A percentile compares a stretch with the other conserved stretches of the same genome.
These are phyloP conservation scores for Rhododendron vialii DNA, from an alignment of 148 eudicot genomes.

Conservation along the genomic window DNA sequence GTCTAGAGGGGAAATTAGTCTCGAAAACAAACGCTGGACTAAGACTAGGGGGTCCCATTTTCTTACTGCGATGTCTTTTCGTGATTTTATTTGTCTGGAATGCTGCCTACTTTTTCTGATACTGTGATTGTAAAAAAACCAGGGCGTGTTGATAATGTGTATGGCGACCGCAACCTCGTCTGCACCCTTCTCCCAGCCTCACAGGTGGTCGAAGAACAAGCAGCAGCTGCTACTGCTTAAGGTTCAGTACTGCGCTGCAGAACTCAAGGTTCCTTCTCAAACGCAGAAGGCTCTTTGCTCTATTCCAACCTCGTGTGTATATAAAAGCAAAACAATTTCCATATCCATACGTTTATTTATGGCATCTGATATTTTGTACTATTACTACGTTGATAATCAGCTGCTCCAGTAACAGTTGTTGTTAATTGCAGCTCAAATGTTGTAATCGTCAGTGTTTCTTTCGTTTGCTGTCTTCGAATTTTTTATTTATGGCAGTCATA, in stretches of 20 bases:
- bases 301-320: constrained; percentile 28
- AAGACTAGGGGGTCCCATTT: background rate
- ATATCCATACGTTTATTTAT: background rate
- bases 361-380: background rate
- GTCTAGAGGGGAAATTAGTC: background rate
- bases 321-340: constrained; percentile 9
- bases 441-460: constrained; percentile 3
- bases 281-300: background rate
- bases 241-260: background rate
- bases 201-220: constrained; percentile 73
- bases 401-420: constrained; percentile 9
- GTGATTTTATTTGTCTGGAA: background rate
- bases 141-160: constrained; percentile 95
- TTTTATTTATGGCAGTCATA: background rate
- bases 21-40: background rate
- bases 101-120: background rate
- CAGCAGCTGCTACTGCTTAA: constrained; percentile 83
- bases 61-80: background rate
- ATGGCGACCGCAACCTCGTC: constrained; percentile 91
- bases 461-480: background rate
- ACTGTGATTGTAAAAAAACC: constrained; percentile 7
- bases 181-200: constrained; percentile 85
- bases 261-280: constrained; percentile 9
- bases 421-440: constrained; percentile 3
- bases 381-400: background rate